phyloP scores from a whole-genome alignment of 768 basidiomycete species.

The Sporobolomyces phaffii region DNA sequence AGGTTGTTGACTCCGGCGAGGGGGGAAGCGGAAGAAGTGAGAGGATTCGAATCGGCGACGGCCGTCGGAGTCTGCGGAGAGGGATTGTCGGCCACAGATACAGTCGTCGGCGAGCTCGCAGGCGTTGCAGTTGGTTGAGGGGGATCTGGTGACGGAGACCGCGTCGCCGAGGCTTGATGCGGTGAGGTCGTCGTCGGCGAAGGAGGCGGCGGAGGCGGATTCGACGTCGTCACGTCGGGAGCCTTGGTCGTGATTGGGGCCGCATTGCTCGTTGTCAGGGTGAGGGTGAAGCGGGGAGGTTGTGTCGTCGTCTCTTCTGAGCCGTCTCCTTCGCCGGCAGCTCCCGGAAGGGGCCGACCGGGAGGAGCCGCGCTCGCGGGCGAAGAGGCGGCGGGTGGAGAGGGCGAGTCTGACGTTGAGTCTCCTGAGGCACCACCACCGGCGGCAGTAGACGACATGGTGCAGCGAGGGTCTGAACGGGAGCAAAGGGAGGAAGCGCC shows the following conservation, averaged over 20 bases:
- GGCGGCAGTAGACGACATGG: neutral
- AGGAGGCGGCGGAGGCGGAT: neutral
- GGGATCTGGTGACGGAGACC: neutral
- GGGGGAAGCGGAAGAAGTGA: neutral
- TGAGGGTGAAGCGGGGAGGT: neutral
- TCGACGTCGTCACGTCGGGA: conserved; percentile 2
- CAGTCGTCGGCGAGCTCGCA: neutral
- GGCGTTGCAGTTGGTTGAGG: neutral
- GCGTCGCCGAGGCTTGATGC: neutral
- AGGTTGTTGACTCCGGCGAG: conserved; percentile 19
- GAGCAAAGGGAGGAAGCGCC: neutral
- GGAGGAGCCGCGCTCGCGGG: neutral
- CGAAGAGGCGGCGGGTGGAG: neutral
- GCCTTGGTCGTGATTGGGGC: neutral
- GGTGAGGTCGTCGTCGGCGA: neutral
- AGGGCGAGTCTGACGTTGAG: neutral
- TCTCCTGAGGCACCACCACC: neutral
- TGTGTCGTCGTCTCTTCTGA: neutral
- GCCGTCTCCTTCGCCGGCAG: neutral
- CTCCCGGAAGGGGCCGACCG: neutral
- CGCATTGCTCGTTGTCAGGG: neutral
- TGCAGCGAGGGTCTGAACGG: neutral
- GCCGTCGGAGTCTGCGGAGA: neutral
- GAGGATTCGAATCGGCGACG: neutral
- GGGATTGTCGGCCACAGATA: neutral